Evolutionary conservation across 2,329 filamentous ascomycete genomes (phyloP), one percentile per base, ranked within the genome.

Genomic region (Xylariales sp.): DNA sequence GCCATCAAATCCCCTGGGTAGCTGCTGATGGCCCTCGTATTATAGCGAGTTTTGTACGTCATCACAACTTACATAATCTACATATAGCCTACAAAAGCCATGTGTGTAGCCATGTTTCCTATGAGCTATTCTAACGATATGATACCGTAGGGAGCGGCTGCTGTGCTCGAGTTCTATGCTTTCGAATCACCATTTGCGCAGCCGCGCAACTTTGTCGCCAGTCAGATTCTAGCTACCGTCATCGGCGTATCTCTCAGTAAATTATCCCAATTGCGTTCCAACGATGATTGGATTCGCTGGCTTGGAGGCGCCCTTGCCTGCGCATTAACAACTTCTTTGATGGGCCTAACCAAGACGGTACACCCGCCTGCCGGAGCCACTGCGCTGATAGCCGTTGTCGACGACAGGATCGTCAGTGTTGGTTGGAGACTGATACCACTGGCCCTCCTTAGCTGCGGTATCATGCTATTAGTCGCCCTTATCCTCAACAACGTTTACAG

Each of bases 321-420:
- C 71, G 90, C 88, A 0, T 76, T 84, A 2, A 85, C 91, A 0
- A 91, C 87, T 0, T 81, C 85, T 1, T 65, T 88, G 64, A 94
- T 93, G 91, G 85, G 84, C 0, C 73, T 93, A 28, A 93, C 91
- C 1, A 90, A 90, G 60, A 93, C 91, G 0, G 84, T 92, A 0
- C 90, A 94, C 71, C 91, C 91, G 0, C 92, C 91, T 0, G 91
- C 90, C 0, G 91, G 92, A 4, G 91, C 91, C 8, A 94, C 91
- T 0, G 91, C 90, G 0, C 79, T 94, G 1, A 80, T 94, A 32
- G 90, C 90, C 0, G 89, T 91, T 0, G 83, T 89, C 0, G 87
- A 89, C 65, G 80, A 84, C 1, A 80, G 82, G 1, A 80, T 89
- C 1, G 81, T 84, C 9, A 72, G 74, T 0, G 78, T 93, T 10